A percentile compares a stretch with the other conserved stretches of the same genome.
Conservation (phyloP, 192 early-diverging fungal genomes). For the Rhizophagus clarus region DNA sequence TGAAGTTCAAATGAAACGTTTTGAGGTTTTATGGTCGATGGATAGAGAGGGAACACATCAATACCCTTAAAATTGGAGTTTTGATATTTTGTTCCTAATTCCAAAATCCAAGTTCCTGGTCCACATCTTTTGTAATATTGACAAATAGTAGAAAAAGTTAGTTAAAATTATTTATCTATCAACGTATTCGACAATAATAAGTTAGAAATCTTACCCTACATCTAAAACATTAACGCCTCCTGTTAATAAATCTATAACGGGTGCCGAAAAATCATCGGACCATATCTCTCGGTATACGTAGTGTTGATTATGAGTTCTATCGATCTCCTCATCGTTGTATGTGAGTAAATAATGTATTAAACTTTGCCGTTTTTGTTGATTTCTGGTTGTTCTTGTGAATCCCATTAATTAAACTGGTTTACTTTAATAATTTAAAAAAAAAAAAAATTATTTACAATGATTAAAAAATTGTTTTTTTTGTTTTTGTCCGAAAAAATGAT, state of each 20-base stretch:
- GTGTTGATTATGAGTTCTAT: constrained; percentile 4
- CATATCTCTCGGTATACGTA: neutral
- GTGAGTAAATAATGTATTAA: neutral
- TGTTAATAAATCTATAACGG: neutral
- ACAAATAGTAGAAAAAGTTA: too few relatives aligned
- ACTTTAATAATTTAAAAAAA: too few relatives aligned
- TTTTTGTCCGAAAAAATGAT: too few relatives aligned
- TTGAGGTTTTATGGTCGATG: neutral
- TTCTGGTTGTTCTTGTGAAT: too few relatives aligned
- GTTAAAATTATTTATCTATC: too few relatives aligned
- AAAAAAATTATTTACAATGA: too few relatives aligned
- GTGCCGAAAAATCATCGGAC: neutral
- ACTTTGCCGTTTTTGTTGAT: too few relatives aligned
- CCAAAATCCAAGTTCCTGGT: neutral
- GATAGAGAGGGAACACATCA: neutral
- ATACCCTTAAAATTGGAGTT: neutral
- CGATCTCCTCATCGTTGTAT: neutral
- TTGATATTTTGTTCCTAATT: neutral
- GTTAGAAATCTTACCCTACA: neutral
- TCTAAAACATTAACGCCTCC: neutral
- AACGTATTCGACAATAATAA: neutral
- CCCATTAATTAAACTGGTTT: too few relatives aligned
- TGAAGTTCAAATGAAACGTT: neutral
- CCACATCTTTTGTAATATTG: neutral
- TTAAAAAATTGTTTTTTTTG: too few relatives aligned